Evolutionary conservation across 2,329 filamentous ascomycete genomes (phyloP), one percentile per base, ranked within the genome.

Genomic region (Diaporthe amygdali): DNA sequence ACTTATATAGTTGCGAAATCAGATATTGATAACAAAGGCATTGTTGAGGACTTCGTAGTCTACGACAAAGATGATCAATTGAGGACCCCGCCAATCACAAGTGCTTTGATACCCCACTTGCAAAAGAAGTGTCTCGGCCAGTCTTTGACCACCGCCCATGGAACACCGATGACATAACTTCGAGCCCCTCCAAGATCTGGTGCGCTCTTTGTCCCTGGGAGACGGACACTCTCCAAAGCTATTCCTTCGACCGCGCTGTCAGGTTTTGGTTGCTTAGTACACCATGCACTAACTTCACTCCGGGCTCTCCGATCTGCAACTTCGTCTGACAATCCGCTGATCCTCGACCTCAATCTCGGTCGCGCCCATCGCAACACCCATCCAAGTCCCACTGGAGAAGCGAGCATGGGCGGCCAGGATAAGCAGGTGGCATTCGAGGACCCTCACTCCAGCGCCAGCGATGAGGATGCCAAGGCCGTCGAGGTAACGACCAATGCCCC

Each of bases 401-500:
- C 63, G 22, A 71, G 25, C 32, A 73, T 73, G 71, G 66, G 59
- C 49, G 54, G n/a, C 68, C 74, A 75, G 51, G 74, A 74, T 41
- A 79, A 77, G 72, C 76, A 78, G 30, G 76, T 79, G 15, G 70
- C 73, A 51, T 77, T 76, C 34, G 73, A 75, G 66, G 76, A 78
- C 51, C 80, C 78, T 32, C 79, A 79, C 49, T 85, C 83, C 5
- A 85, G 84, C 67, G 82, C 81, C 44, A 88, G 86, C 74, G 87
- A 88, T 59, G 87, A 89, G 69, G 87, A 89, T 54, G 81, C 79
- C 55, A 81, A 79, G 61, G 80, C 86, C 14, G 83, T 90, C 61
- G 88, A 90, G 83, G 87, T 89, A 81, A 41, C 77, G 73, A 41
- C 64, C 22, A 37, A n/a, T 68, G 25, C 56, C 12, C 52, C 49